Evolutionary conservation across 2,329 filamentous ascomycete species (phyloP).

Genomic region (Diplocarpon rosae): DNA sequence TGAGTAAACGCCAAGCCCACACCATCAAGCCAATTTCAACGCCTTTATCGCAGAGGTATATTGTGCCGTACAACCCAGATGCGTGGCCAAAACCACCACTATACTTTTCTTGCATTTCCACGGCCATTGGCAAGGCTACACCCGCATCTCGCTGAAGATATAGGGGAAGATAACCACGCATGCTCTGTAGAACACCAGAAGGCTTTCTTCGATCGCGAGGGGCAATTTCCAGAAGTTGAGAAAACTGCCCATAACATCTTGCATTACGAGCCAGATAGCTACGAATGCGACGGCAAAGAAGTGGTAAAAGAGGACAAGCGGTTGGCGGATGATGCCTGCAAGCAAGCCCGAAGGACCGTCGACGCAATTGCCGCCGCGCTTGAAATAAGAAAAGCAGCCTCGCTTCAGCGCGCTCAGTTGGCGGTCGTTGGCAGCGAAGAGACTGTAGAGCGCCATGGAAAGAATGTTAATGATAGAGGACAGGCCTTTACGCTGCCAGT

Average conservation of each 20-base stretch:
- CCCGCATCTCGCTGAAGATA: constrained; percentile 54
- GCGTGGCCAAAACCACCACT: not conserved
- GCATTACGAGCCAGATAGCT: constrained; percentile 55
- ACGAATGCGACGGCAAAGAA: constrained; percentile 92
- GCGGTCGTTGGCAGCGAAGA: constrained; percentile 77
- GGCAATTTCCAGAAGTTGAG: constrained; percentile 47
- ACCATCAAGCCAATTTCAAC: no score
- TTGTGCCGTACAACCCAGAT: not conserved
- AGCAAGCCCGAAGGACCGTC: constrained; percentile 74
- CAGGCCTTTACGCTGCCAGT: constrained; percentile 76
- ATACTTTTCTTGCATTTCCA: no score
- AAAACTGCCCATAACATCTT: constrained; percentile 37
- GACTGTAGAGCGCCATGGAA: constrained; percentile 82
- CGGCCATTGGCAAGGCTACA: constrained; percentile 4
- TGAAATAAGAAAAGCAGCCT: constrained; percentile 91
- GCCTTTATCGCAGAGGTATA: not conserved
- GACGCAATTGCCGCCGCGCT: constrained; percentile 57
- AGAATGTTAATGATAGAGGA: constrained; percentile 93
- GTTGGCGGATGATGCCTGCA: constrained; percentile 68
- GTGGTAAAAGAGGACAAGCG: constrained; percentile 72
- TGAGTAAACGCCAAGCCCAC: no score
- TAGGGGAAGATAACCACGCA: constrained; percentile 75
- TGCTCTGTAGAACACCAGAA: constrained; percentile 69
- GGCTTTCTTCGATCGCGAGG: constrained; percentile 50
- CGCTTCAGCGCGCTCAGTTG: constrained; percentile 71